These are phyloP conservation scores for Clathrospora elynae DNA, from an alignment of 2,329 filamentous ascomycete genomes.

Conservation along the genomic window DNA sequence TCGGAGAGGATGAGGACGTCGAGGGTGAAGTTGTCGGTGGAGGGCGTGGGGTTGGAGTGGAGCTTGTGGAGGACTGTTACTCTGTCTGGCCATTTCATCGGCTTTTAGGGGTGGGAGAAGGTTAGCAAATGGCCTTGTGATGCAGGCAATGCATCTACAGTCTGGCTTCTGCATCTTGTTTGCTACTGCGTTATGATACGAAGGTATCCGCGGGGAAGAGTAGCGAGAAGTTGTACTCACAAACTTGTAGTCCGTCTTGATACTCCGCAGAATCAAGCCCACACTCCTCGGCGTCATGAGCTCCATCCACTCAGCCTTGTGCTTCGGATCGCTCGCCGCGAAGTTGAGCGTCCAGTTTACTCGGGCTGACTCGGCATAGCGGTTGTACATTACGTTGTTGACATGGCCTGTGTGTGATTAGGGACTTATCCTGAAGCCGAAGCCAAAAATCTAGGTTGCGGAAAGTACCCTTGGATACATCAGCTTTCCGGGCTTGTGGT, in stretches of 20 bases:
- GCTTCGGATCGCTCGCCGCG: conserved; percentile 64
- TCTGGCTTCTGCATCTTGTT: too few species aligned
- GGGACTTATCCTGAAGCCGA: conserved; percentile 7
- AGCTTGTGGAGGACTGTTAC: conserved; percentile 86
- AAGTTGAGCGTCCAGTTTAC: conserved; percentile 79
- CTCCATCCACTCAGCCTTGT: conserved; percentile 69
- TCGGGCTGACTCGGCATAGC: conserved; percentile 80
- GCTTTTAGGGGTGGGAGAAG: conserved; percentile 50
- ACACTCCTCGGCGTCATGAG: conserved; percentile 68
- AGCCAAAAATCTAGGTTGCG: conserved; percentile 4
- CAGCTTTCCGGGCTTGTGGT: conserved; percentile 6
- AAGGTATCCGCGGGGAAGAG: neutral
- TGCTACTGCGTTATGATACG: too few species aligned
- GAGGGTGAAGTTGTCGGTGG: conserved; percentile 62
- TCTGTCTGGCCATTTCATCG: conserved; percentile 79
- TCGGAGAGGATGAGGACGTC: conserved; percentile 75
- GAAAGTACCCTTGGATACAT: conserved; percentile 16
- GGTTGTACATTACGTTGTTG: conserved; percentile 83
- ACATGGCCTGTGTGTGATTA: conserved; percentile 66
- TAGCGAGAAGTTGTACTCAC: conserved; percentile 57
- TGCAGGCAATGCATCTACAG: too few species aligned
- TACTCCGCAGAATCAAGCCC: conserved; percentile 79
- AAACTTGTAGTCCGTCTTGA: conserved; percentile 86
- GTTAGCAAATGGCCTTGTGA: too few species aligned
- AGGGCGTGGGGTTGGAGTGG: conserved; percentile 55